Evolutionary conservation across 345 rosid genomes (phyloP), one percentile per base, ranked within the genome.

Genomic region (Mallotus nudiflorus): DNA sequence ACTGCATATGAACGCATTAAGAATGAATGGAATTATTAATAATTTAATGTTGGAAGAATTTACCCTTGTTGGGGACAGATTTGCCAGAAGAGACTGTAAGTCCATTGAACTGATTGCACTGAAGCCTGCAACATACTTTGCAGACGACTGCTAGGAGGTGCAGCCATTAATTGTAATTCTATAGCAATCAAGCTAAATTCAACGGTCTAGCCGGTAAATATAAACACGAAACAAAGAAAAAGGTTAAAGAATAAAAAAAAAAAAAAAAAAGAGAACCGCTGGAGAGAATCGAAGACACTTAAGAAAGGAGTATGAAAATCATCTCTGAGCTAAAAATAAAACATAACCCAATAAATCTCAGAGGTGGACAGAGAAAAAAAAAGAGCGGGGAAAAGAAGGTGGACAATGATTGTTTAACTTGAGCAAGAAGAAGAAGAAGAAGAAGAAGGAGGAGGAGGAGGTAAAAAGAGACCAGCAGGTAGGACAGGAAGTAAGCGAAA

Each of bases 31-130:
- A 39, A 39, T 4, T 39, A 39, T 4, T 39, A 39, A 39, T 39
- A 4, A 42, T 4, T 4, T 33, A 33, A 33, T 33, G 37, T 20
- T 5, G 2, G 1, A 22, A 12, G 40, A 27, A 48, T 48, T 58
- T 83, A 95, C 99, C 98, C 88, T 89, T 91, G 93, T 62, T 87
- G 98, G 0, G 99, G 98, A 82, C 94, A 92, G 52, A 87, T 20
- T 80, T 91, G 93, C 99, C 99, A 96, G 68, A 89, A 89, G 76
- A 96, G 87, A 75, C 97, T 82, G 74, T 96, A 96, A 55, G 97
- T 92, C 99, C 99, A 96, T 10, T 84, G 86, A 75, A 92, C 91
- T 8, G 98, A 92, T 82, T 92, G 93, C 75, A 96, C 97, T 49
- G 90, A 91, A 27, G 84, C 83, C 82, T 96, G 95, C 54, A 96